These are phyloP conservation scores for Iris pallida DNA, from an alignment of 116 monocot genomes.

Conservation along the genomic window DNA sequence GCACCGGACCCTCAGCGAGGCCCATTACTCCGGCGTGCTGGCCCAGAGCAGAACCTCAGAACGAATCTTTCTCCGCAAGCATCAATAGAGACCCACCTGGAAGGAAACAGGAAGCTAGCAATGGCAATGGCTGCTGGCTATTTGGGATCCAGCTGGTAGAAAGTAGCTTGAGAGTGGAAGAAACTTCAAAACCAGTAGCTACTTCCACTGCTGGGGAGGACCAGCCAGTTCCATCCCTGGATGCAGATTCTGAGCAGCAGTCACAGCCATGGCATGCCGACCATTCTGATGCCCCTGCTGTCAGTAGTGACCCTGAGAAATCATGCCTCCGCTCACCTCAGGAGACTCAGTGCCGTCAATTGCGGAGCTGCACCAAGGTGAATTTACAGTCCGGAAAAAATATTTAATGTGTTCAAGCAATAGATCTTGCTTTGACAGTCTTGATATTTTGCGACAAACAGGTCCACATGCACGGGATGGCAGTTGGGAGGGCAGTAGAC, in stretches of 20 bases:
- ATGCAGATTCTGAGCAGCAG: conserved; percentile 42
- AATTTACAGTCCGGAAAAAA: neutral
- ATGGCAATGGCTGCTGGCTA: conserved; percentile 46
- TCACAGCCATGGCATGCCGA: conserved; percentile 47
- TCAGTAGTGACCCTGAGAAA: conserved; percentile 53
- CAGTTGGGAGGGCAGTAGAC: conserved; percentile 61
- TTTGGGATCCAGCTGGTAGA: conserved; percentile 70
- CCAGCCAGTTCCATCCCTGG: conserved; percentile 18
- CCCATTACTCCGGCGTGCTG: conserved; percentile 25
- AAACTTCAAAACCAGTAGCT: conserved; percentile 10
- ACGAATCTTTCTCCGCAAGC: conserved; percentile 22
- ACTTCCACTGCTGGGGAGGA: conserved; percentile 17
- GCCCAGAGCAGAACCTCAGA: conserved; percentile 17
- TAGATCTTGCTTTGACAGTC: no score
- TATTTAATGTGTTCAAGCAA: no score
- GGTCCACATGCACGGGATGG: conserved; percentile 69
- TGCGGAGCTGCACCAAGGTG: conserved; percentile 72
- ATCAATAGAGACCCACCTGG: conserved; percentile 6
- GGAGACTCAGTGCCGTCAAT: conserved; percentile 37
- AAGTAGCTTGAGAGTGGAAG: conserved; percentile 21
- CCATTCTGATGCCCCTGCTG: conserved; percentile 36
- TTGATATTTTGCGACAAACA: conserved; percentile 11
- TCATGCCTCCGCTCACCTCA: conserved; percentile 49
- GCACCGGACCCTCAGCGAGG: conserved; percentile 11
- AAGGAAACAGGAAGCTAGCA: conserved; percentile 37